phyloP scores from a whole-genome alignment of 768 basidiomycete genomes.

The Piloderma croceum region DNA sequence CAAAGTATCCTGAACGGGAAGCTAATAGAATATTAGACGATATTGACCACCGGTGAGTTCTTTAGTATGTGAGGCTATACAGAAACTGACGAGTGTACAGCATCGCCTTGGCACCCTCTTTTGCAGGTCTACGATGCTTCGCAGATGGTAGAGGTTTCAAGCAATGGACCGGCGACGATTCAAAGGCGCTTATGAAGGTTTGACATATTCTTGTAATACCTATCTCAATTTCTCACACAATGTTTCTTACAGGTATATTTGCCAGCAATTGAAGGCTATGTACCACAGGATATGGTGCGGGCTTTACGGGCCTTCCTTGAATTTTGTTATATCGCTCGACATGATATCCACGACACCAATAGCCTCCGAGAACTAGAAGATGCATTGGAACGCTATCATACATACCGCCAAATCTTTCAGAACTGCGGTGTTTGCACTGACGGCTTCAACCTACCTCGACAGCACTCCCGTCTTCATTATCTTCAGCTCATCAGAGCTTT shows the following conservation, averaged over 20 bases:
- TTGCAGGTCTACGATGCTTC: conserved; percentile 18
- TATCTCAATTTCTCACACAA: not conserved
- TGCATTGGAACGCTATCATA: conserved; percentile 16
- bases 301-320: conserved; percentile 21
- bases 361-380: conserved; percentile 14
- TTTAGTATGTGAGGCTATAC: not conserved
- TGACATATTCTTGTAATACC: not conserved
- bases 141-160: conserved; percentile 21
- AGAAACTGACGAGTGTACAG: conserved; percentile 4
- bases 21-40: conserved; percentile 17
- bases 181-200: conserved; percentile 31
- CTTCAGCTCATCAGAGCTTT: conserved; percentile 17
- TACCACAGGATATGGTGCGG: conserved; percentile 24
- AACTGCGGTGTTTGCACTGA: conserved; percentile 5
- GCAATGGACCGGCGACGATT: conserved; percentile 31
- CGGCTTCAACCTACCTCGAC: conserved; percentile 23
- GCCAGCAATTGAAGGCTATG: conserved; percentile 24
- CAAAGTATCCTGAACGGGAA: conserved; percentile 3
- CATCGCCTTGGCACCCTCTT: conserved; percentile 11
- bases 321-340: conserved; percentile 23
- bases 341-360: conserved; percentile 13
- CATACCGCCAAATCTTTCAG: conserved; percentile 15
- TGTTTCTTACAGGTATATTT: conserved; percentile 22
- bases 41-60: conserved; percentile 19
- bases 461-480: conserved; percentile 31